Base-by-base conservation (phyloP, 2,329 filamentous ascomycete species). In the Aurifilum marmelostoma region DNA sequence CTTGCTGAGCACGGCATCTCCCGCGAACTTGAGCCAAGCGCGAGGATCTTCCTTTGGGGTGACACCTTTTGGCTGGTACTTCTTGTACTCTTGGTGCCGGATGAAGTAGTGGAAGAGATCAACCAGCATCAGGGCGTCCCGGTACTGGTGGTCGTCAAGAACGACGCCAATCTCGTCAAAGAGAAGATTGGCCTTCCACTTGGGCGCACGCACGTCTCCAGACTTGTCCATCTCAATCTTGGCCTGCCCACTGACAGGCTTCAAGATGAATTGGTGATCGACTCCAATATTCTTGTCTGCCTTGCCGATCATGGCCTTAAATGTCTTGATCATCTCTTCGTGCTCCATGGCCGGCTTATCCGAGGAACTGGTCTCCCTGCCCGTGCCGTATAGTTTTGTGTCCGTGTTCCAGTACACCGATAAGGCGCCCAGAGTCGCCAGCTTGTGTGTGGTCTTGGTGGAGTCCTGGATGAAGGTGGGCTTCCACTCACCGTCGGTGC, bases 371-470 rank as follows among this genome's bases (percentile, higher is more conserved):
- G 88, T 88, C 73, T 96, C 93, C 73, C 92, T 90, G 9, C 94
- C 94, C 5, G 92, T 90, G 16, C 94, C 93, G 58, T 98, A 85
- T 4, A 99, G 85, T 34, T 91, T 85, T 0, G 94, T 89, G 78
- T 99, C 95, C 1, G 96, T 99, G 78, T 99, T 97, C 96, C 97
- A 99, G 80, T 99, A 99, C 12, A 98, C 87, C 2, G 96, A 94
- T 64, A 99, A 82, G 6, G 94, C 93, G 41, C 93, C 93, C 21
- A 99, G 85, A 2, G 91, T 97, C 7, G 94, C 96, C 60, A 99
- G 85, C 81, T 99, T 99, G 83, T 99, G 93, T 29, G 94, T 97
- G 16, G 91, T 92, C 37, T 87, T 85, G 61, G 89, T 89, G 1
- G 92, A 92, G 73, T 95, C 92, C 78, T 97, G 93, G 74, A 99